Conservation (phyloP, 106 monocot species). For the Amphibolis antarctica region DNA sequence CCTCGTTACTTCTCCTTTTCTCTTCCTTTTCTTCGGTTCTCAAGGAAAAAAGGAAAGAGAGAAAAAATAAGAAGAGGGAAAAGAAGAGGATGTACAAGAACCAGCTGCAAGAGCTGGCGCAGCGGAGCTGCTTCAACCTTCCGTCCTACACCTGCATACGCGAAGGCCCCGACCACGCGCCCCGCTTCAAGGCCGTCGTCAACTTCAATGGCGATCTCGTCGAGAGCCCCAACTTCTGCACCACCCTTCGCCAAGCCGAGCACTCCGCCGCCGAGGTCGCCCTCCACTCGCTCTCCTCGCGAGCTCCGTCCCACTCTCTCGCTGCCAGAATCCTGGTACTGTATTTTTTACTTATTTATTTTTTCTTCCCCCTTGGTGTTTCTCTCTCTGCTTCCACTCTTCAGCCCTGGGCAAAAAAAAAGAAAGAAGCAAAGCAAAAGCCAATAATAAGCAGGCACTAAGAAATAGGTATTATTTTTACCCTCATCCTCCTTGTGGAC, state of each 20-base stretch:
- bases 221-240: slow-evolving; percentile 82
- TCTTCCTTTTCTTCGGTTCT: too few species aligned
- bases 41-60: too few species aligned
- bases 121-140: slow-evolving; percentile 94
- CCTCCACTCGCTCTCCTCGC: slow-evolving; percentile 56
- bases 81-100: slow-evolving; percentile 69
- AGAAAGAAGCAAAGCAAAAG: too few species aligned
- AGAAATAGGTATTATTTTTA: too few species aligned
- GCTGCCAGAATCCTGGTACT: slow-evolving; percentile 78
- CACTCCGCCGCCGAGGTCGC: slow-evolving; percentile 85
- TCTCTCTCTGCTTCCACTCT: neutral
- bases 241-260: slow-evolving; percentile 86
- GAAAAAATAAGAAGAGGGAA: too few species aligned
- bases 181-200: slow-evolving; percentile 76
- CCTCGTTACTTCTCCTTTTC: too few species aligned
- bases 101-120: slow-evolving; percentile 96
- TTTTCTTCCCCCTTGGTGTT: neutral
- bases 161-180: slow-evolving; percentile 93
- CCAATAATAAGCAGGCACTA: too few species aligned
- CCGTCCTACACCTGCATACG: slow-evolving; percentile 77
- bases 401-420: too few species aligned
- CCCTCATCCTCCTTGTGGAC: too few species aligned
- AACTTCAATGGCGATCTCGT: slow-evolving; percentile 88
- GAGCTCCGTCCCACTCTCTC: slow-evolving; percentile 72
- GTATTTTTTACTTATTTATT: neutral